Evolutionary conservation across 1,139 yeast genomes (phyloP).

Genomic region (Magnusiomyces suaveolens): DNA sequence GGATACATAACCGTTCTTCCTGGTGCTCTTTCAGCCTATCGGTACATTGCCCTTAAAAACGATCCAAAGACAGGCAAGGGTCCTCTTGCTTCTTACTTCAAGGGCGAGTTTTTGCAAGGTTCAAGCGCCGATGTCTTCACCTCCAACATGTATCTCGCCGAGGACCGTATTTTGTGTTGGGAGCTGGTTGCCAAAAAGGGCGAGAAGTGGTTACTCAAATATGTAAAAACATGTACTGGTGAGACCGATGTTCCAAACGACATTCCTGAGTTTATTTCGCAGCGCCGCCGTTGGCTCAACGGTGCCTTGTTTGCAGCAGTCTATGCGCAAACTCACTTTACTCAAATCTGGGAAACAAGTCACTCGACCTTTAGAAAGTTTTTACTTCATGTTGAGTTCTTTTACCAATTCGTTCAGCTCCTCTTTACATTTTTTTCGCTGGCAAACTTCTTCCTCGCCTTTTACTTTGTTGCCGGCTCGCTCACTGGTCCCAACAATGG

Average conservation of each 20-base stretch:
- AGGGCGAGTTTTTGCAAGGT: conserved; percentile 78
- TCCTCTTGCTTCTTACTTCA: conserved; percentile 80
- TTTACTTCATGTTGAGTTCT: conserved; percentile 63
- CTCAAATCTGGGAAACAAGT: conserved; percentile 64
- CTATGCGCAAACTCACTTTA: conserved; percentile 66
- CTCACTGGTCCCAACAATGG: conserved; percentile 43
- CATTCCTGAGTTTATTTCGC: conserved; percentile 76
- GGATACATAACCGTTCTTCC: conserved; percentile 87
- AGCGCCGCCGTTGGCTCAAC: conserved; percentile 91
- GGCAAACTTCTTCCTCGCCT: conserved; percentile 72
- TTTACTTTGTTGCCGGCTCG: conserved; percentile 44
- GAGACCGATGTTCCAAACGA: conserved; percentile 94
- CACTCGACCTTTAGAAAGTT: conserved; percentile 66
- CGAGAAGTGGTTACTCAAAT: conserved; percentile 77
- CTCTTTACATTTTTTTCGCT: conserved; percentile 73
- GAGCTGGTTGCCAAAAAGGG: conserved; percentile 74
- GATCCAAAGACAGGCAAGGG: conserved; percentile 93
- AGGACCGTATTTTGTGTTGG: conserved; percentile 89
- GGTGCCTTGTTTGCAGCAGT: conserved; percentile 95
- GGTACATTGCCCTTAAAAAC: conserved; percentile 66
- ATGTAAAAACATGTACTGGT: conserved; percentile 83
- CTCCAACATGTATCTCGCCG: conserved; percentile 91
- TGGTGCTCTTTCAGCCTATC: conserved; percentile 87
- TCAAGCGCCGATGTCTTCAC: conserved; percentile 49
- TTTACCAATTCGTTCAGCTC: conserved; percentile 61